phyloP scores from a whole-genome alignment of 1,284 basidiomycete genomes.

The Hortiboletus rubellus region DNA sequence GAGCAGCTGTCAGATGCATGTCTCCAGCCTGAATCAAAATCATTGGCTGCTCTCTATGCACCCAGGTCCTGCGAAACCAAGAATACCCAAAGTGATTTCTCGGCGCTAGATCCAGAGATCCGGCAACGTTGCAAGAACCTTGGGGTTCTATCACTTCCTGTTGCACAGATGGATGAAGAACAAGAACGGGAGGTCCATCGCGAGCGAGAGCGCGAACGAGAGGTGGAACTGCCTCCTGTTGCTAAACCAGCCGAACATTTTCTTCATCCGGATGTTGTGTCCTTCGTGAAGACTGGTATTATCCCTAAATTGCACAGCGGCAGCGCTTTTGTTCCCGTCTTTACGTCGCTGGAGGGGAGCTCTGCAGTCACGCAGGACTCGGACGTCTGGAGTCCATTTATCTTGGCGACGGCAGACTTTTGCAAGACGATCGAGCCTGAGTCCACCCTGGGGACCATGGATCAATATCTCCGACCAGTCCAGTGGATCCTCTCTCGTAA shows the following conservation, averaged over 20 bases:
- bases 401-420: background rate
- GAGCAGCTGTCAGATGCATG: too few relatives aligned
- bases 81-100: too few relatives aligned
- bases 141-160: too few relatives aligned
- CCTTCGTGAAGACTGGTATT: slow-evolving; percentile 17
- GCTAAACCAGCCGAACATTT: background rate
- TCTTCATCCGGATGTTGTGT: slow-evolving; percentile 10
- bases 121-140: too few relatives aligned
- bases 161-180: too few relatives aligned
- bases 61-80: too few relatives aligned
- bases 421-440: background rate
- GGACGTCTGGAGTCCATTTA: background rate
- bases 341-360: background rate
- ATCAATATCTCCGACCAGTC: slow-evolving; percentile 38
- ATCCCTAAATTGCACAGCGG: background rate
- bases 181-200: background rate
- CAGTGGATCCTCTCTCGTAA: slow-evolving; percentile 17
- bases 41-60: too few relatives aligned
- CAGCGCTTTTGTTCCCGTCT: background rate
- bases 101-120: too few relatives aligned
- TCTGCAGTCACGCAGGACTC: background rate
- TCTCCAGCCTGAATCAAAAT: too few relatives aligned
- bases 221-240: background rate
- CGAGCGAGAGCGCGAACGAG: background rate
- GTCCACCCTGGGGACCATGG: background rate